Conservation (phyloP, 116 monocot species). For the Thalassia testudinum region DNA sequence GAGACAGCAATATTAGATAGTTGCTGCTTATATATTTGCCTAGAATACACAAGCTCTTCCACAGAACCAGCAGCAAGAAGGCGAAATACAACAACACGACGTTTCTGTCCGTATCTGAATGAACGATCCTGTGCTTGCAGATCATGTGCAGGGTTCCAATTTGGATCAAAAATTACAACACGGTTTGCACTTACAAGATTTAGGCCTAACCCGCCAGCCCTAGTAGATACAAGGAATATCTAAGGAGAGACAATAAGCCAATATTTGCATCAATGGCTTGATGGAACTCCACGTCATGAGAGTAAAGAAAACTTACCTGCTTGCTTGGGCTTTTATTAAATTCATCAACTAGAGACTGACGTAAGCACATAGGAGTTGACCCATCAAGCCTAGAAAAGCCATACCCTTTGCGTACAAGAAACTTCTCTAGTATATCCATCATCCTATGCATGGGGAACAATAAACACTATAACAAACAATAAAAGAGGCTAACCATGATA, state of each 20-base stretch:
- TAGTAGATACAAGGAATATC: slow-evolving; percentile 92
- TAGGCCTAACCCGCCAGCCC: slow-evolving; percentile 79
- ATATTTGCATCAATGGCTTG: too few species aligned
- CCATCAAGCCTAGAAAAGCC: slow-evolving; percentile 97
- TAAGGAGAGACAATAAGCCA: slow-evolving; percentile 5
- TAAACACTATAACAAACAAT: background rate
- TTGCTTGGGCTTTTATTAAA: slow-evolving; percentile 88
- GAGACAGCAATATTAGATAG: slow-evolving; percentile 94
- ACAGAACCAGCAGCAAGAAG: slow-evolving; percentile 87
- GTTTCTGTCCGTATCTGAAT: slow-evolving; percentile 84
- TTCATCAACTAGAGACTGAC: slow-evolving; percentile 76
- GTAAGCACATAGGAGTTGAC: slow-evolving; percentile 76
- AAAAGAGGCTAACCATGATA: background rate
- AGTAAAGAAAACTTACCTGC: slow-evolving; percentile 29
- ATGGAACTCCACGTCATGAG: background rate
- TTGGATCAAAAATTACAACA: slow-evolving; percentile 91
- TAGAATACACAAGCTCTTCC: slow-evolving; percentile 82
- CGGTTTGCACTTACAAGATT: slow-evolving; percentile 92
- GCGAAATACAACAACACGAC: slow-evolving; percentile 80
- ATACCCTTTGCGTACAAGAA: slow-evolving; percentile 80
- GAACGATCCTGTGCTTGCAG: slow-evolving; percentile 92
- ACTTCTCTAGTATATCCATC: slow-evolving; percentile 91
- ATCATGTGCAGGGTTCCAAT: slow-evolving; percentile 97
- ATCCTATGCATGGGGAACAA: slow-evolving; percentile 26
- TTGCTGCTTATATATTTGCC: slow-evolving; percentile 90